These are phyloP conservation scores for Solanum pinnatisectum DNA, from an alignment of 257 asterid species.

Conservation along the genomic window DNA sequence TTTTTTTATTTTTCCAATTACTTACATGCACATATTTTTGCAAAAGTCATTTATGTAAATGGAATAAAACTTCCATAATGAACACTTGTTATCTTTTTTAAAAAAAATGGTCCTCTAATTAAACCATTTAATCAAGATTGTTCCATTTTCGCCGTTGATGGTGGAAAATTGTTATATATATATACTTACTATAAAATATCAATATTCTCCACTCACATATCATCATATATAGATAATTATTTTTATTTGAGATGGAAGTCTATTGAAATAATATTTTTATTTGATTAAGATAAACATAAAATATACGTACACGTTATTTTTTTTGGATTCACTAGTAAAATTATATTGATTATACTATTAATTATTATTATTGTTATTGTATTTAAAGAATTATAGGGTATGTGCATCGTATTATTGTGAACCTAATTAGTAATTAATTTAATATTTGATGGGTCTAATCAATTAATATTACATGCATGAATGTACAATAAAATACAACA, in stretches of 20 bases:
- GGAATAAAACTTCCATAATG: not conserved
- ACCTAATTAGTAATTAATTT: not conserved
- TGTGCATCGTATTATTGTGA: not conserved
- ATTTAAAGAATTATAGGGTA: not conserved
- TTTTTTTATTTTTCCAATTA: not conserved
- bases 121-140: not conserved
- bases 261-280: not conserved
- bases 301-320: fast-evolving
- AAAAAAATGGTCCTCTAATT: not conserved
- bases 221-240: not conserved
- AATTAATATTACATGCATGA: not conserved
- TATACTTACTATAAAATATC: not conserved
- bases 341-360: not conserved
- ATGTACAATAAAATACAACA: not conserved
- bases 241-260: not conserved
- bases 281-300: not conserved
- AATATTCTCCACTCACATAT: not conserved
- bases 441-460: not conserved
- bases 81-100: not conserved
- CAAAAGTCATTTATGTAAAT: not conserved
- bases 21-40: not conserved
- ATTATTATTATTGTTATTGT: too few relatives aligned
- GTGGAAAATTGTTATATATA: not conserved
- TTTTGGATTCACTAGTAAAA: too few relatives aligned
- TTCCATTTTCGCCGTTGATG: not conserved